Conservation (phyloP, 2,329 filamentous ascomycete genomes). For the Verticillium longisporum region DNA sequence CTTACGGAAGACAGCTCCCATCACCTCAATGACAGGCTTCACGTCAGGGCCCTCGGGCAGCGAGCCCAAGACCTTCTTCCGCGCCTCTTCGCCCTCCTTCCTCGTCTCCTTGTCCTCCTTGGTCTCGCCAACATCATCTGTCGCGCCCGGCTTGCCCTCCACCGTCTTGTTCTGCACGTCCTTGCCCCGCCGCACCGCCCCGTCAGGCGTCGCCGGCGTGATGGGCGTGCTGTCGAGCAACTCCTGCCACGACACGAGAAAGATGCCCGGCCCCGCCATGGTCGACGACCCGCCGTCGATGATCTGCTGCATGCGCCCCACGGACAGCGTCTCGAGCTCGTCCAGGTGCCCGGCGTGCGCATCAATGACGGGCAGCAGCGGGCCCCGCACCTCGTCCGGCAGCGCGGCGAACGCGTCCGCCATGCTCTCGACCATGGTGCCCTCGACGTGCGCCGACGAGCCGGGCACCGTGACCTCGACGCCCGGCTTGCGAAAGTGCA, state of each 20-base stretch:
- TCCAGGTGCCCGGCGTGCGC: slow-evolving; percentile 54
- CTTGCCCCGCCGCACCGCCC: slow-evolving; percentile 44
- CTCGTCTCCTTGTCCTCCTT: slow-evolving; percentile 10
- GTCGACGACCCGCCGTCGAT: slow-evolving; percentile 30
- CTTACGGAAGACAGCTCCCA: slow-evolving; percentile 30
- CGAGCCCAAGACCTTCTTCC: slow-evolving; percentile 20
- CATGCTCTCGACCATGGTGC: slow-evolving; percentile 30
- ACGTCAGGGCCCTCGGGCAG: slow-evolving; percentile 33
- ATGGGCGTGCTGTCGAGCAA: slow-evolving; percentile 64
- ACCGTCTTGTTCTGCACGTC: slow-evolving; percentile 39
- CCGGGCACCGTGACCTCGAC: slow-evolving; percentile 15
- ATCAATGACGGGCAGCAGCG: slow-evolving; percentile 47
- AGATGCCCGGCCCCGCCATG: slow-evolving; percentile 61
- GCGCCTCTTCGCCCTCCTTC: slow-evolving; percentile 15
- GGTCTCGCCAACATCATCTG: slow-evolving; percentile 9
- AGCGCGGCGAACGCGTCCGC: slow-evolving; percentile 38
- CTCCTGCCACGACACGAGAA: slow-evolving; percentile 65
- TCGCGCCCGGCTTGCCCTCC: slow-evolving; percentile 34
- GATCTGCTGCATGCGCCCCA: slow-evolving; percentile 47
- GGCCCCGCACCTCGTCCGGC: slow-evolving; percentile 32
- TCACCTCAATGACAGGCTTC: slow-evolving; percentile 28
- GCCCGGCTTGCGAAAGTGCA: slow-evolving; percentile 41
- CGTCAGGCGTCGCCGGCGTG: slow-evolving; percentile 49
- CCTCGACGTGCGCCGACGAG: slow-evolving; percentile 25
- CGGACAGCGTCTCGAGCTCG: slow-evolving; percentile 46